Percentiles rank a stretch among this genome's conserved stretches.
Evolutionary conservation across 23 red algal genomes (phyloP).

Genomic region (Gracilaria gracilis): DNA sequence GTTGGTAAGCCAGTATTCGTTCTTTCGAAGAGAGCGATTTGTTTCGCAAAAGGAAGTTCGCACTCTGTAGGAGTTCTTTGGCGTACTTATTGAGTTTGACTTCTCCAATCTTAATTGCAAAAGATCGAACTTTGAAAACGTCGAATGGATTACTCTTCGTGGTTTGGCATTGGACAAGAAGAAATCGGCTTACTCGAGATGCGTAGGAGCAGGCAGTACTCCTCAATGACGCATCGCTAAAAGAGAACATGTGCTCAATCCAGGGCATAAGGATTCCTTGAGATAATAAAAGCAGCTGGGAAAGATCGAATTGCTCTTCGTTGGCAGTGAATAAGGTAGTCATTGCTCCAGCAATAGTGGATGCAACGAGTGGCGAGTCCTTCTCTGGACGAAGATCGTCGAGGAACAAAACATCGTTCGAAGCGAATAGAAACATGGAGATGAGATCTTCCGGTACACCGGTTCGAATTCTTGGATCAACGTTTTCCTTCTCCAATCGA

Average conservation of each 20-base stretch:
- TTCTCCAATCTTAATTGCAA: conserved; percentile 39
- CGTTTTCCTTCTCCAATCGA: conserved; percentile 1
- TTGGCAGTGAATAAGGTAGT: conserved; percentile 28
- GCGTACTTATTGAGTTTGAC: conserved; percentile 26
- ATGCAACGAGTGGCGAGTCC: conserved; percentile 44
- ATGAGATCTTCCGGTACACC: neutral
- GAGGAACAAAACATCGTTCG: neutral
- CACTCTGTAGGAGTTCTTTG: conserved; percentile 39
- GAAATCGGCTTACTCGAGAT: conserved; percentile 3
- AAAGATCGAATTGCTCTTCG: neutral
- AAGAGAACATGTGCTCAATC: conserved; percentile 28
- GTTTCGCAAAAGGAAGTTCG: conserved; percentile 27
- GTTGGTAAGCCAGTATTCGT: neutral
- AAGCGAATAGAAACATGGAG: neutral
- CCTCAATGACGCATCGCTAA: conserved; percentile 9
- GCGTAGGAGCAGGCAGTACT: conserved; percentile 7
- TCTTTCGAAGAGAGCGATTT: conserved; percentile 26
- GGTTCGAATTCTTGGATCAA: neutral
- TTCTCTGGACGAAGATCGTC: neutral
- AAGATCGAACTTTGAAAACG: conserved; percentile 18
- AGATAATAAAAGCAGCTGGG: neutral
- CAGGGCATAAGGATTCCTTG: conserved; percentile 47
- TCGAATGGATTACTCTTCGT: conserved; percentile 37
- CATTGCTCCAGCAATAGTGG: conserved; percentile 32
- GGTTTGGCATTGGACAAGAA: conserved; percentile 9